Conservation (phyloP, 345 rosid genomes). For the Noccaea caerulescens region DNA sequence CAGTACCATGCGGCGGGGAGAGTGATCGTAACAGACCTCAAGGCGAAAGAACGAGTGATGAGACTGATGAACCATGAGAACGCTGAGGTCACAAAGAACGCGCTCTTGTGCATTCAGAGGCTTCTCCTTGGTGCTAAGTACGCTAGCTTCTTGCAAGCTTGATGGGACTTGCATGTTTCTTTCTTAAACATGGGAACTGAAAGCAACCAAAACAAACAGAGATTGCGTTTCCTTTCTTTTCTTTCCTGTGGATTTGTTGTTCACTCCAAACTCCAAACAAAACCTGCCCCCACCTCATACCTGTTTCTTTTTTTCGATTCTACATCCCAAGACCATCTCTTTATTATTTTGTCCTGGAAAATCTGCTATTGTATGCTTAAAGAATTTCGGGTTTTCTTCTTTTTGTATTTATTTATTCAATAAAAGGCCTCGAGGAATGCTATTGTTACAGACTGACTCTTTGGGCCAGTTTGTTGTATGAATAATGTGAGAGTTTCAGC, state of each 20-base stretch:
- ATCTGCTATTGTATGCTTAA: slow-evolving; percentile 29
- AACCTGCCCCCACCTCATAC: slow-evolving; percentile 22
- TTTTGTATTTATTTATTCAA: slow-evolving; percentile 33
- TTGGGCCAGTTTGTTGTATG: slow-evolving; percentile 20
- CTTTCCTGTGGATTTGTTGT: slow-evolving; percentile 28
- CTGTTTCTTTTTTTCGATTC: slow-evolving; percentile 5
- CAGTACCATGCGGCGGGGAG: slow-evolving; percentile 94
- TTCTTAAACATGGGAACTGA: slow-evolving; percentile 11
- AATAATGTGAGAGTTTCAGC: slow-evolving; percentile 15
- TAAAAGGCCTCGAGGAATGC: slow-evolving; percentile 27
- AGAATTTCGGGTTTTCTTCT: slow-evolving; percentile 18
- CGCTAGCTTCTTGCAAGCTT: slow-evolving; percentile 96
- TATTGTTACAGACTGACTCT: slow-evolving; percentile 20
- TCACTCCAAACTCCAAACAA: slow-evolving; percentile 25
- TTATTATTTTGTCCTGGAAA: slow-evolving; percentile 31
- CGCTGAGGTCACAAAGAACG: slow-evolving; percentile 75
- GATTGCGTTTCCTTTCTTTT: slow-evolving; percentile 15
- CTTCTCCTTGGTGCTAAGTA: slow-evolving; percentile 90
- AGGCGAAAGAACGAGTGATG: slow-evolving; percentile 92
- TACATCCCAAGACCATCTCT: slow-evolving; percentile 31
- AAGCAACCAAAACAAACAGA: slow-evolving; percentile 29
- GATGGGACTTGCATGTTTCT: slow-evolving; percentile 38
- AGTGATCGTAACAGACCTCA: slow-evolving; percentile 79
- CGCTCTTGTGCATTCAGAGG: slow-evolving; percentile 83
- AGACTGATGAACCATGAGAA: slow-evolving; percentile 86